Evolutionary conservation across 345 rosid genomes (phyloP).

Genomic region (Barbarea vulgaris): DNA sequence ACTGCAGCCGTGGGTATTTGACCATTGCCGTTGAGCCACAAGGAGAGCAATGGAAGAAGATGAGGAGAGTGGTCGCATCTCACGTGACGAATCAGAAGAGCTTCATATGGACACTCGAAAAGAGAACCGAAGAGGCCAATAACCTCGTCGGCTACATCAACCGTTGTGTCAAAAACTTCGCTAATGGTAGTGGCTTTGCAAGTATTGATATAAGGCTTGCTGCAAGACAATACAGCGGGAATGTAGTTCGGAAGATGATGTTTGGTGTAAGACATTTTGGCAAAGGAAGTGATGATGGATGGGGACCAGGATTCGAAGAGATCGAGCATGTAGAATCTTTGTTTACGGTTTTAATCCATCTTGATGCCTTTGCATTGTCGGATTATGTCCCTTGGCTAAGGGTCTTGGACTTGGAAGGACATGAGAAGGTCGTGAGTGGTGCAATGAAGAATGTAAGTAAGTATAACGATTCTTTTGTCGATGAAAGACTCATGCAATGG

Average conservation of each 20-base stretch:
- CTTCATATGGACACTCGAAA: conserved; percentile 14
- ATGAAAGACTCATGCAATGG: conserved; percentile 54
- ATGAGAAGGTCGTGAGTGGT: conserved; percentile 43
- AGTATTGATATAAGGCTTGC: conserved; percentile 42
- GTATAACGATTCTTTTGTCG: conserved; percentile 55
- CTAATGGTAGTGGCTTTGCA: background rate
- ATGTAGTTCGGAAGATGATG: conserved; percentile 48
- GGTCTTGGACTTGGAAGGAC: conserved; percentile 59
- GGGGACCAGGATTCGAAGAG: conserved; percentile 54
- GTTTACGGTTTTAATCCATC: conserved; percentile 42
- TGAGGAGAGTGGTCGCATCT: conserved; percentile 42
- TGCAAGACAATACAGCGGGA: conserved; percentile 48
- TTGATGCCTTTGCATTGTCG: conserved; percentile 50
- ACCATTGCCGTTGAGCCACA: conserved; percentile 41
- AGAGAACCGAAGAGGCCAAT: conserved; percentile 51
- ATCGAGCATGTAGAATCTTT: conserved; percentile 50
- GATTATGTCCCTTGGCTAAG: conserved; percentile 53
- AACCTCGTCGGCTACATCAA: conserved; percentile 44
- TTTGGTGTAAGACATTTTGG: conserved; percentile 50
- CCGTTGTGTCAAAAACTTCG: conserved; percentile 5
- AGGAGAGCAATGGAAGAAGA: conserved; percentile 56
- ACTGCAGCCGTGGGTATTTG: conserved; percentile 40
- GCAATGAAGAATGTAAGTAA: conserved; percentile 38
- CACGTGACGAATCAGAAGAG: conserved; percentile 33
- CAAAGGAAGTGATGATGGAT: conserved; percentile 39